These are phyloP conservation scores for Arthrinium phaeospermum DNA, from an alignment of 2,329 filamentous ascomycete genomes.

Conservation along the genomic window DNA sequence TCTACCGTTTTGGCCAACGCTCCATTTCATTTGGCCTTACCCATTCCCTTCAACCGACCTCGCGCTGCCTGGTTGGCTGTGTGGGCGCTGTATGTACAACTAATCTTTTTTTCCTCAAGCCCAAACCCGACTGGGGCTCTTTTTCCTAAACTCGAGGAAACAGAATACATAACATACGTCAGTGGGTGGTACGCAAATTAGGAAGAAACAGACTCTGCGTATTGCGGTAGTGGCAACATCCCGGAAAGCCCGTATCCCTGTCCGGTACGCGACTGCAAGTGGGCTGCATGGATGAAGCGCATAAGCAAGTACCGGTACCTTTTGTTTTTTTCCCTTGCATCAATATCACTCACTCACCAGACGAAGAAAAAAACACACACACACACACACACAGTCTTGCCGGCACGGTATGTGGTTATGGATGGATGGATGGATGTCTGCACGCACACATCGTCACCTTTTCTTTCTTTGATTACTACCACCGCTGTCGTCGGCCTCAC, in stretches of 20 bases:
- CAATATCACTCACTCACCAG: not conserved
- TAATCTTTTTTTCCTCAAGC: not conserved
- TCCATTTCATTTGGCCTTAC: not conserved
- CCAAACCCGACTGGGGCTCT: constrained; percentile 10
- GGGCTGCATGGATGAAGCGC: constrained; percentile 2
- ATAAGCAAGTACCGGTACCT: constrained; percentile 8
- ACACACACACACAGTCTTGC: constrained; percentile 10
- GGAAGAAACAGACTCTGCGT: constrained; percentile 11
- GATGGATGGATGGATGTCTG: not conserved
- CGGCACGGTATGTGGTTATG: not conserved
- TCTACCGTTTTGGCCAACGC: constrained; percentile 1
- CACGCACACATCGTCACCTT: constrained; percentile 4
- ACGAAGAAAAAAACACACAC: not conserved
- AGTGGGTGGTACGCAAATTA: constrained; percentile 16
- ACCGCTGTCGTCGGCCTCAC: constrained; percentile 9
- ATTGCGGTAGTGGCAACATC: constrained; percentile 16
- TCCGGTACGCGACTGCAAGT: constrained; percentile 1
- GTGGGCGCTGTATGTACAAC: constrained; percentile 9
- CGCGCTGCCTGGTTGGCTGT: not conserved
- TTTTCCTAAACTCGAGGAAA: not conserved
- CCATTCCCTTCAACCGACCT: constrained; percentile 2
- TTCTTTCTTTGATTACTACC: not conserved
- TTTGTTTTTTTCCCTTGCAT: not conserved
- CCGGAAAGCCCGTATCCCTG: not conserved
- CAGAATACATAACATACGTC: constrained; percentile 10